Conservation (phyloP, 2,329 filamentous ascomycete species). For the Blastomyces gilchristii region DNA sequence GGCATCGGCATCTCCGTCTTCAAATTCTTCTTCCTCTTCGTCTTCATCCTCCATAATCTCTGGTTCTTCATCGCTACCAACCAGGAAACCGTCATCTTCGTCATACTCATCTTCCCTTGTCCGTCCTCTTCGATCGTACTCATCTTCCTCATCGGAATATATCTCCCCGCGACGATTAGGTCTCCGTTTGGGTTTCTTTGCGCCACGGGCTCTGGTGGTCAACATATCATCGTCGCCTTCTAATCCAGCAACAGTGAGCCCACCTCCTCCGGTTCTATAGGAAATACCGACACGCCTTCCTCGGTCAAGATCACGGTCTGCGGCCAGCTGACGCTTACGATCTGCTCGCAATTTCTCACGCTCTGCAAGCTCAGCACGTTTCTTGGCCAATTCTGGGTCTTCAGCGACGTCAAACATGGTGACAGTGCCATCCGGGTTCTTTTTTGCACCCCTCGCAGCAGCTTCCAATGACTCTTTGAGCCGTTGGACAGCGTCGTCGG, state of each 20-base stretch:
- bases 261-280: conserved; percentile 37
- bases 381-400: conserved; percentile 52
- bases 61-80: conserved; percentile 40
- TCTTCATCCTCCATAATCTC: conserved; percentile 38
- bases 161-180: conserved; percentile 39
- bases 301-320: conserved; percentile 46
- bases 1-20: conserved; percentile 35
- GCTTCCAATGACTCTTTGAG: conserved; percentile 52
- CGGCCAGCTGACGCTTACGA: conserved; percentile 46
- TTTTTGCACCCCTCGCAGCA: conserved; percentile 44
- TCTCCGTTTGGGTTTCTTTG: conserved; percentile 28
- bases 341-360: conserved; percentile 47
- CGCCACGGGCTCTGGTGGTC: conserved; percentile 30
- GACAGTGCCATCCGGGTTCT: conserved; percentile 42
- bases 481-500: conserved; percentile 51
- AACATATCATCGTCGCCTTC: conserved; percentile 47
- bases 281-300: conserved; percentile 40
- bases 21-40: conserved; percentile 23
- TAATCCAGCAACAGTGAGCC: conserved; percentile 46
- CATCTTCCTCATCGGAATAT: conserved; percentile 41
- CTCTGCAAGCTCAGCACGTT: conserved; percentile 50
- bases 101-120: conserved; percentile 72
- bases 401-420: conserved; percentile 49
- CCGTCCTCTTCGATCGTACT: conserved; percentile 35
- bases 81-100: conserved; percentile 68